These are phyloP conservation scores for Cutaneotrichosporon spelunceum DNA, from an alignment of 1,284 basidiomycete genomes.

Conservation along the genomic window DNA sequence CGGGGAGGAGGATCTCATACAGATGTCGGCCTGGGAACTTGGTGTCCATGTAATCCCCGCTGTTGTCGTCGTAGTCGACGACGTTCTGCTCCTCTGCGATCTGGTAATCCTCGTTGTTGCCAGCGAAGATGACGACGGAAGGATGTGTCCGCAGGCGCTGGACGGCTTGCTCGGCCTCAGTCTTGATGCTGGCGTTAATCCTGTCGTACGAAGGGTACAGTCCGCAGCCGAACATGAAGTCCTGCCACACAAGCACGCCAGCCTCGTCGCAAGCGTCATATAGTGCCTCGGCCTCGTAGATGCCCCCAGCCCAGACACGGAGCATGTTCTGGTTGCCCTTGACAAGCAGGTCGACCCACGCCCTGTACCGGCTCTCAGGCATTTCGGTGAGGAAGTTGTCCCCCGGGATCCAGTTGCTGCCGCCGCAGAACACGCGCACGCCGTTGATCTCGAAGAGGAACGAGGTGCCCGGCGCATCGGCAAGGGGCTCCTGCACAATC, in stretches of 20 bases:
- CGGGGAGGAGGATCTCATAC: slow-evolving; percentile 76
- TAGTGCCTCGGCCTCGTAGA: slow-evolving; percentile 56
- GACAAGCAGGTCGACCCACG: slow-evolving; percentile 54
- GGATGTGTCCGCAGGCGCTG: slow-evolving; percentile 55
- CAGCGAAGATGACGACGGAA: slow-evolving; percentile 76
- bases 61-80: slow-evolving; percentile 75
- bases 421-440: slow-evolving; percentile 79
- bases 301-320: slow-evolving; percentile 57
- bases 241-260: slow-evolving; percentile 60
- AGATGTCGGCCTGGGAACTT: slow-evolving; percentile 82
- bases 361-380: slow-evolving; percentile 53
- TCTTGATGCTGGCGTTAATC: slow-evolving; percentile 52
- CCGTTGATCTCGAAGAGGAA: slow-evolving; percentile 90
- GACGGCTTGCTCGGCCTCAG: slow-evolving; percentile 55
- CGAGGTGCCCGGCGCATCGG: slow-evolving; percentile 62
- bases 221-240: slow-evolving; percentile 58
- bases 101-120: slow-evolving; percentile 74
- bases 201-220: slow-evolving; percentile 58
- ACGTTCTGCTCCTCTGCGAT: slow-evolving; percentile 72
- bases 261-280: slow-evolving; percentile 61
- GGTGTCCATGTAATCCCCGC: slow-evolving; percentile 73
- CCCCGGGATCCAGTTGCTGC: slow-evolving; percentile 90
- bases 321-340: slow-evolving; percentile 58
- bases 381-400: slow-evolving; percentile 80
- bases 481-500: slow-evolving; percentile 63